Base-by-base conservation (phyloP, 345 rosid species). In the Boechera retrofracta region DNA sequence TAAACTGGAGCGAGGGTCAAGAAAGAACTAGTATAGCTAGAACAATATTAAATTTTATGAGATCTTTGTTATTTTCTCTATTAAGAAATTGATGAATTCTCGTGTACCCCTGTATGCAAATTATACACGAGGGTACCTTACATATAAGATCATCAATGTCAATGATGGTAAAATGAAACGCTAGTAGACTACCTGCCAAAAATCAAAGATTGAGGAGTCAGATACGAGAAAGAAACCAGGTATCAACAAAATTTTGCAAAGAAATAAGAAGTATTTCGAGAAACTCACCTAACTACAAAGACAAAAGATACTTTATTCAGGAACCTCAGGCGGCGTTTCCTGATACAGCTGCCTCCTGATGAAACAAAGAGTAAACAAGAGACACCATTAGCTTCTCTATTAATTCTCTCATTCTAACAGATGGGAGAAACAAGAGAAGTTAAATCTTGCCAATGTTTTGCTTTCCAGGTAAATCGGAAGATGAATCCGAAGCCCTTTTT, bases 311-410 rank as follows among this genome's bases (percentile, higher is more conserved):
- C 60, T 76, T 71, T 38, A 54, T 72, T 87, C 81, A 87, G 78
- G 87, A 61, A 47, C 74, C 84, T 80, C 84, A 90, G 54, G 87
- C 88, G 75, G 88, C 89, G 57, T 86, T 83, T 48, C 89, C 91
- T 1, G 87, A 83, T 58, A 90, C 82, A 67, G 91, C 88, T 72
- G 91, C 85, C 72, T 86, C 84, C 94, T 91, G 87, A 71, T 61
- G n/a, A 74, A 51, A 73, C 45, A 49, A 54, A 28, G 33, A 74
- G 59, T 63, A 9, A 63, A 39, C 29, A 69, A 36, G 0, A 51
- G 28, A 47, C 3, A 65, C 16, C 5, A 36, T 78, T 58, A 72
- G 69, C 28, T 54, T 8, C 9, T 26, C 59, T 6, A 48, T 13
- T 13, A 9, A 31, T 15, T 6, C 7, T 56, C 15, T 29, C 53